These are phyloP conservation scores for Globisporangium iwayamae DNA, from an alignment of 352 stramenopile genomes.

Conservation along the genomic window DNA sequence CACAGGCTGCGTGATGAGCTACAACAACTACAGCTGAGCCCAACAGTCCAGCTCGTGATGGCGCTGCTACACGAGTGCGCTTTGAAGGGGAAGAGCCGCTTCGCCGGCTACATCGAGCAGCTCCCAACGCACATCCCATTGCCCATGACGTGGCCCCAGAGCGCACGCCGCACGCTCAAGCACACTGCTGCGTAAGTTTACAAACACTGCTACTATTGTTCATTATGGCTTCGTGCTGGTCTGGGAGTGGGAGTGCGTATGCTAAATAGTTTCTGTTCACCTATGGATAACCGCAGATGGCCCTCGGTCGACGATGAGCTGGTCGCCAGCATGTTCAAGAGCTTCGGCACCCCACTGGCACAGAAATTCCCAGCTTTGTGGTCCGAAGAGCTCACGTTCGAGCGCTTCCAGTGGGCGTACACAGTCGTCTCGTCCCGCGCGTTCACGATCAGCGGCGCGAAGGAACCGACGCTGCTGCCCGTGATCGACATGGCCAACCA, in stretches of 20 bases:
- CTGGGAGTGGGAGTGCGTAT: neutral
- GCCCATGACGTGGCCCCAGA: conserved; percentile 41
- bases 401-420: conserved; percentile 64
- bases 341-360: conserved; percentile 33
- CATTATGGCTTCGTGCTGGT: neutral
- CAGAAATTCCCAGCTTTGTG: conserved; percentile 40
- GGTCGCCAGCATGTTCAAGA: conserved; percentile 44
- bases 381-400: conserved; percentile 32
- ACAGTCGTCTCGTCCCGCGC: conserved; percentile 64
- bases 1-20: conserved; percentile 28
- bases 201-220: neutral
- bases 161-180: conserved; percentile 31
- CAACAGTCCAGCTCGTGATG: conserved; percentile 42
- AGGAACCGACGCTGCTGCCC: conserved; percentile 58
- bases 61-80: conserved; percentile 44
- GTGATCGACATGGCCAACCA: conserved; percentile 85
- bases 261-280: neutral
- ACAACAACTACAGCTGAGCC: conserved; percentile 31
- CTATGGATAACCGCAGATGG: conserved; percentile 16
- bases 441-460: conserved; percentile 29
- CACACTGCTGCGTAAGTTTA: conserved; percentile 40
- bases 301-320: conserved; percentile 54
- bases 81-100: conserved; percentile 30
- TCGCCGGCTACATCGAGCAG: conserved; percentile 59
- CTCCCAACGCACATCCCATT: conserved; percentile 44